These are phyloP conservation scores for Ilyonectria destructans DNA, from an alignment of 2,329 filamentous ascomycete species.

Conservation along the genomic window DNA sequence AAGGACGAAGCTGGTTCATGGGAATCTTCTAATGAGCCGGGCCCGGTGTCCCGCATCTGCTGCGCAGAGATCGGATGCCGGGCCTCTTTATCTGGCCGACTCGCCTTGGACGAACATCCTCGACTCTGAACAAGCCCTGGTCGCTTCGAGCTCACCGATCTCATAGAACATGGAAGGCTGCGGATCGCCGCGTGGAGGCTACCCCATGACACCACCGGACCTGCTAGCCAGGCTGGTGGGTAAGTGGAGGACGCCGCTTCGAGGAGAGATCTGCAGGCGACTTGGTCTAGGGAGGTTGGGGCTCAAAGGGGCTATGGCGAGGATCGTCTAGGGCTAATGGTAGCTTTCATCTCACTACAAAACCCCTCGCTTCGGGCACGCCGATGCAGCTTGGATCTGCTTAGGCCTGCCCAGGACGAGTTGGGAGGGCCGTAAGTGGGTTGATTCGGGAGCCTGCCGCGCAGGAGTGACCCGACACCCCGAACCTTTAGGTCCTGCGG, in stretches of 20 bases:
- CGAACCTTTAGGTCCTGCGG: constrained; percentile 39
- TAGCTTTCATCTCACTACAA: constrained; percentile 51
- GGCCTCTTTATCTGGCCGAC: constrained; percentile 45
- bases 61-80: constrained; percentile 50
- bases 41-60: constrained; percentile 50
- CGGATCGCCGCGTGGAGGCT: constrained; percentile 41
- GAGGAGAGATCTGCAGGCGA: constrained; percentile 36
- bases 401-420: constrained; percentile 14
- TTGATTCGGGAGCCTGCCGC: constrained; percentile 43
- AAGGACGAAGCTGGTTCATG: constrained; percentile 51
- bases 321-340: constrained; percentile 43
- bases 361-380: constrained; percentile 33
- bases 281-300: constrained; percentile 31
- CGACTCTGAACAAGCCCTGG: constrained; percentile 17
- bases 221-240: constrained; percentile 47
- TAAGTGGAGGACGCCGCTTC: constrained; percentile 43
- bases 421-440: constrained; percentile 39
- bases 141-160: constrained; percentile 9
- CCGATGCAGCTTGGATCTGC: constrained; percentile 42
- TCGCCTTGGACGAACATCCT: constrained; percentile 35
- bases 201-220: constrained; percentile 33
- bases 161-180: constrained; percentile 31
- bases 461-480: constrained; percentile 40
- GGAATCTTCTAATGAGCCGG: constrained; percentile 51
- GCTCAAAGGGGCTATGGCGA: constrained; percentile 28